Evolutionary conservation across 2,329 filamentous ascomycete species (phyloP), one percentile per base, ranked within the genome.

Genomic region (Rhinocladiella similis): DNA sequence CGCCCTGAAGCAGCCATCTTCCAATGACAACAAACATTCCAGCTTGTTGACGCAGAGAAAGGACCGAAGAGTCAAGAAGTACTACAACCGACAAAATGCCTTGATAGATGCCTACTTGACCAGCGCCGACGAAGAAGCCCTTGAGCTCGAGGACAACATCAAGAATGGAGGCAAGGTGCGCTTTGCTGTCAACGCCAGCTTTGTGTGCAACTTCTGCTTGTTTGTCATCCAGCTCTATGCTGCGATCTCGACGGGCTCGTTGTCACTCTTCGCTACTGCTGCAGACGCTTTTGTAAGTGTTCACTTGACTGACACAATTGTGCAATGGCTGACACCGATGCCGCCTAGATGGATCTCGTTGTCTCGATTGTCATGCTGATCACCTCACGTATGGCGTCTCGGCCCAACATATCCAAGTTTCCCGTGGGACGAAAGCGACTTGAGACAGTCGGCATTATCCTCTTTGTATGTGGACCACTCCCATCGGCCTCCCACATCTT

Each of bases 181-280:
- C 60, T 78, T 83, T 63, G 80, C 80, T 36, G 76, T 83, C 63
- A 77, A 80, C 48, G 74, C 75, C 10, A 80, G 76, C 41, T 82
- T 81, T 60, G 69, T 67, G 3, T 77, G 79, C 60, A 80, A 82
- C 67, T 76, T 81, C 50, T 82, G 72, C 57, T 72, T 84, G 25
- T 83, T 83, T 63, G 62, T 81, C 66, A 83, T 84, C 56, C 81
- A 84, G 71, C 68, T 83, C 51, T 84, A 84, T 65, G 82, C 81
- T 41, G 81, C 81, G 50, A 71, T 83, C 51, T 79, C 79, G 33
- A 84, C 81, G 1, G 80, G 80, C 10, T 86, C 83, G 14, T 74
- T 87, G 57, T 83, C 83, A 1, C 76, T 87, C 18, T 85, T 87
- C 59, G 83, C 83, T 14, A 86, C 83, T n/a, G 80, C 84, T 22